Evolutionary conservation across 345 rosid species (phyloP).

Genomic region (Populus euphratica): DNA sequence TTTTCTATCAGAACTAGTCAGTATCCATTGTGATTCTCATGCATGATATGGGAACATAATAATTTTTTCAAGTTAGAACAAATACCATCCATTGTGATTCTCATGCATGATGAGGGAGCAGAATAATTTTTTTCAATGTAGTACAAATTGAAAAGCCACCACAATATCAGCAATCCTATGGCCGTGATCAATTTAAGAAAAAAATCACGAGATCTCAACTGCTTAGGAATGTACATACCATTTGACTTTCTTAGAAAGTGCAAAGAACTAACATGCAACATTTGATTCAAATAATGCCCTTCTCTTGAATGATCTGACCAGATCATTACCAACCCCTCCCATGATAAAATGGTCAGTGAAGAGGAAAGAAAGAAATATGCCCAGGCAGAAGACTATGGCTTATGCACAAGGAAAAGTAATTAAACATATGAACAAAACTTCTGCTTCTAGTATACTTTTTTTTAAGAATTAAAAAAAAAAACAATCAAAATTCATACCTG

Average conservation of each 20-base stretch:
- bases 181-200: background rate
- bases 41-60: background rate
- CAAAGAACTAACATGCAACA: background rate
- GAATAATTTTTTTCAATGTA: background rate
- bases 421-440: background rate
- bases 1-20: background rate
- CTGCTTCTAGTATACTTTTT: background rate
- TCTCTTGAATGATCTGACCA: background rate
- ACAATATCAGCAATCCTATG: background rate
- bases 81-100: background rate
- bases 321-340: background rate
- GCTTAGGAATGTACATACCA: background rate
- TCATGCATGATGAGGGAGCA: background rate
- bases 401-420: background rate
- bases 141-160: background rate
- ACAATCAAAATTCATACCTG: conserved; percentile 37
- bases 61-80: background rate
- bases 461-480: background rate
- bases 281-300: background rate
- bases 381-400: background rate
- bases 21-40: background rate
- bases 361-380: background rate
- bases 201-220: background rate
- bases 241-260: background rate
- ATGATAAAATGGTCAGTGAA: background rate